Conservation (phyloP, 2,329 filamentous ascomycete species). For the Reticulascus tulasneorum region DNA sequence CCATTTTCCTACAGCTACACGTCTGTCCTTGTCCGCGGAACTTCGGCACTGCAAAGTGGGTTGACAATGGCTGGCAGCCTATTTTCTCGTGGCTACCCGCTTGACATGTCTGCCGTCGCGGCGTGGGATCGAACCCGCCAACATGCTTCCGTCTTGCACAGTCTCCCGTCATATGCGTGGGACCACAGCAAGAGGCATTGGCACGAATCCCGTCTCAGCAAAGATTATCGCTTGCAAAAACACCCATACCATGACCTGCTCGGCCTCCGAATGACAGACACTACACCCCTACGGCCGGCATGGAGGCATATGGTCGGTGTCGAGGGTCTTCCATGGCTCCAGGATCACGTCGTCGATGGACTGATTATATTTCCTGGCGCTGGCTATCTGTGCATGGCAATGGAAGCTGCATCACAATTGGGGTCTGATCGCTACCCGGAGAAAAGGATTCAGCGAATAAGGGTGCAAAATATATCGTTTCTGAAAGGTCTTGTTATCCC, state of each 20-base stretch:
- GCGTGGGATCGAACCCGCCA: background rate
- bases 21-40: constrained; percentile 45
- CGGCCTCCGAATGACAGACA: no score
- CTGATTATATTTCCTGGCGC: constrained; percentile 42
- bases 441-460: no score
- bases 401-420: constrained; percentile 25
- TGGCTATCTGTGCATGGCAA: constrained; percentile 37
- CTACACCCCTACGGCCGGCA: no score
- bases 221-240: background rate
- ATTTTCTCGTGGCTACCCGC: background rate
- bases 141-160: background rate
- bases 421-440: constrained; percentile 12
- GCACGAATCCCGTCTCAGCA: background rate
- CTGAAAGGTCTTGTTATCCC: constrained; percentile 3
- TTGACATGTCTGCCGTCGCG: background rate
- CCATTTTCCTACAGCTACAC: no score
- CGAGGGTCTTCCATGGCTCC: constrained; percentile 40
- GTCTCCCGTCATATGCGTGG: background rate
- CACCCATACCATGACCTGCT: background rate
- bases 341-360: constrained; percentile 44
- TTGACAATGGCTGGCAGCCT: background rate
- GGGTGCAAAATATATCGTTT: constrained; percentile 15
- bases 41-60: no score
- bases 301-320: constrained; percentile 33
- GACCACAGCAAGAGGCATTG: background rate